phyloP scores from a whole-genome alignment of 805 yeast genomes.

The Starmerella davenportii region DNA sequence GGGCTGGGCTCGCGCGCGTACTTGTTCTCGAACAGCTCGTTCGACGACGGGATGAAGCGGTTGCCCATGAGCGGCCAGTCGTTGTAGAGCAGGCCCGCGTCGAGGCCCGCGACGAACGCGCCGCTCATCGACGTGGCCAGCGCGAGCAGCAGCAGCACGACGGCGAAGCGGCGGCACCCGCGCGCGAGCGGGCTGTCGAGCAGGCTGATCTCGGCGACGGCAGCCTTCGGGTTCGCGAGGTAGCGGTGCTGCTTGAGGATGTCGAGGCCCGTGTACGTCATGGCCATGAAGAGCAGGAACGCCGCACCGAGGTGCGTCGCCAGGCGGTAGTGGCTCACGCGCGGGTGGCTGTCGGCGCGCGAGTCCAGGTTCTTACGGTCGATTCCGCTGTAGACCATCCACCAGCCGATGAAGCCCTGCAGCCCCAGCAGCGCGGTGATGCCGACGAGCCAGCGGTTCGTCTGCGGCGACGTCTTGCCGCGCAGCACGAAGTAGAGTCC shows the following conservation, averaged over 20 bases:
- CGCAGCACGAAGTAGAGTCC: constrained; percentile 62
- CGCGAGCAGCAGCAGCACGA: constrained; percentile 40
- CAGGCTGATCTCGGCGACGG: constrained; percentile 35
- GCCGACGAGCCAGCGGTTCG: constrained; percentile 49
- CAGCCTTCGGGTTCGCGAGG: constrained; percentile 43
- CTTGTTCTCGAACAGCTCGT: constrained; percentile 60
- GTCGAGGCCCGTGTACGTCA: constrained; percentile 78
- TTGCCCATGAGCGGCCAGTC: constrained; percentile 92
- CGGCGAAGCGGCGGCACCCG: constrained; percentile 37
- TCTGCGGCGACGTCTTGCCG: constrained; percentile 46
- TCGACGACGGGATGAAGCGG: constrained; percentile 48
- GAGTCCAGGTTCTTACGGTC: constrained; percentile 61
- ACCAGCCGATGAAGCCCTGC: constrained; percentile 97
- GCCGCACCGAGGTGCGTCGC: constrained; percentile 93
- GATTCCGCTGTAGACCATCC: constrained; percentile 97
- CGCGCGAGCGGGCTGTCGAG: constrained; percentile 44
- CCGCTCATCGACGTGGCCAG: constrained; percentile 92
- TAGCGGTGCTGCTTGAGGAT: constrained; percentile 58
- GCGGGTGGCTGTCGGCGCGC: constrained; percentile 72
- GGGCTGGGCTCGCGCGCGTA: constrained; percentile 28
- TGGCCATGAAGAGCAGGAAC: constrained; percentile 67
- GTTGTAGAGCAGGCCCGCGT: constrained; percentile 91
- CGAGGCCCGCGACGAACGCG: constrained; percentile 94
- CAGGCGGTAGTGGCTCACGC: constrained; percentile 86
- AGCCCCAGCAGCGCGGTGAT: constrained; percentile 66